These are phyloP conservation scores for Marasmius oreades DNA, from an alignment of 1,284 basidiomycete genomes.

Conservation along the genomic window DNA sequence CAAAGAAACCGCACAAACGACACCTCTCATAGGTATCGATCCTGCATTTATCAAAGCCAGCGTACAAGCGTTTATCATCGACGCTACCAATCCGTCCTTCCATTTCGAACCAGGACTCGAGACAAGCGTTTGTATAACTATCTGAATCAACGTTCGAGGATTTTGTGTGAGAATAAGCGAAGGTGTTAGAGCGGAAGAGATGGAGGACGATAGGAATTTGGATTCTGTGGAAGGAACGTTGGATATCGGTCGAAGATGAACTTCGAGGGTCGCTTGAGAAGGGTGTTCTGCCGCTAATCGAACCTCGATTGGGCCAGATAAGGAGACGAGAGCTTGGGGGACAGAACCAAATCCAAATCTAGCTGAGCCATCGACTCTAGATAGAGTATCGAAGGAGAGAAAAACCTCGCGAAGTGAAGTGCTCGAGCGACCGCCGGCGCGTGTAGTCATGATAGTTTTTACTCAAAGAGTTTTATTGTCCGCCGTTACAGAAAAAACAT, in stretches of 20 bases:
- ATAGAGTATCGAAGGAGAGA: conserved; percentile 39
- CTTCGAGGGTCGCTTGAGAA: conserved; percentile 70
- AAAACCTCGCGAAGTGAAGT: not conserved
- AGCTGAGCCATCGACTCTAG: conserved; percentile 64
- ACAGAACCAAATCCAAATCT: conserved; percentile 58
- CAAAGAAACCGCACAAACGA: conserved; percentile 63
- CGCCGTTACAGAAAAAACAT: too few species aligned
- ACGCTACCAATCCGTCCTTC: conserved; percentile 39
- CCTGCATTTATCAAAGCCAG: conserved; percentile 64
- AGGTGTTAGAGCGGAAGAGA: conserved; percentile 56
- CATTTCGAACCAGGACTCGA: conserved; percentile 19
- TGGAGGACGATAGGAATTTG: conserved; percentile 49
- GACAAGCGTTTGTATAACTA: conserved; percentile 61
- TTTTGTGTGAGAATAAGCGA: conserved; percentile 57
- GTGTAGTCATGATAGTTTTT: not conserved
- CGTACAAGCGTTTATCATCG: conserved; percentile 65
- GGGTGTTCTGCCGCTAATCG: conserved; percentile 61
- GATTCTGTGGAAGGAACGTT: conserved; percentile 63
- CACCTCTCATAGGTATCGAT: conserved; percentile 66
- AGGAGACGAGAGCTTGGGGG: conserved; percentile 51
- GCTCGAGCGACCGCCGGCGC: not conserved
- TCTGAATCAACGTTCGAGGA: conserved; percentile 67
- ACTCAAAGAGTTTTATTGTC: too few species aligned
- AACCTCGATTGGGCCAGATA: conserved; percentile 77
- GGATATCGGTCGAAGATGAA: conserved; percentile 62